A percentile compares a stretch with the other conserved stretches of the same genome.
phyloP scores from a whole-genome alignment of 352 stramenopile genomes.

The Pythium coloratum region DNA sequence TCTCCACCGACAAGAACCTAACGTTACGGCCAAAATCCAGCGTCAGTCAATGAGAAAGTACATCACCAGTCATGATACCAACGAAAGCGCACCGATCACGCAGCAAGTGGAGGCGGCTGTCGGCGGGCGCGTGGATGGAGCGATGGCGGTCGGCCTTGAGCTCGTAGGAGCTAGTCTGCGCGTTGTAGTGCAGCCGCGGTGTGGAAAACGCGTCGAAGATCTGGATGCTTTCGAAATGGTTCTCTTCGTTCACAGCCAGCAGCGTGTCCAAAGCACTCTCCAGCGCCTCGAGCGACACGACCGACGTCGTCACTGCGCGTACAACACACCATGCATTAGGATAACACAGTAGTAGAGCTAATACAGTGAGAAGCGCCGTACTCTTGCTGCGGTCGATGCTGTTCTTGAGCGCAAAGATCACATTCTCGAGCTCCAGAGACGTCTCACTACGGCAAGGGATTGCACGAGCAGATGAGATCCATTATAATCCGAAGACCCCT shows the following conservation, averaged over 20 bases:
- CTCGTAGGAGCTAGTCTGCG: constrained; percentile 72
- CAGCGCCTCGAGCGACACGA: constrained; percentile 80
- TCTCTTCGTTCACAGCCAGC: constrained; percentile 74
- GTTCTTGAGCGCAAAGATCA: constrained; percentile 88
- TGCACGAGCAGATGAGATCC: constrained; percentile 5
- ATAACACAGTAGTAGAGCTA: neutral
- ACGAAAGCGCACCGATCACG: constrained; percentile 43
- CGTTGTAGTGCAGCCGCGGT: constrained; percentile 59
- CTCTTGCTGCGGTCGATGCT: constrained; percentile 88
- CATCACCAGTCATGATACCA: neutral
- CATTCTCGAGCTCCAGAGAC: constrained; percentile 76
- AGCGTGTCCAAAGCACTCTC: constrained; percentile 84
- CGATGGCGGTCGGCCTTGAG: constrained; percentile 57
- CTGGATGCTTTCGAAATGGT: constrained; percentile 82
- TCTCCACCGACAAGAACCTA: constrained; percentile 68
- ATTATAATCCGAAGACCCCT: neutral
- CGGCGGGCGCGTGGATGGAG: constrained; percentile 54
- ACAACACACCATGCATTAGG: neutral
- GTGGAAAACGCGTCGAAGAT: constrained; percentile 82
- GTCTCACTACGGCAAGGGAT: constrained; percentile 42
- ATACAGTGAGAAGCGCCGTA: constrained; percentile 26
- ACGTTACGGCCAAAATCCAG: neutral
- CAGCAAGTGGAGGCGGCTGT: constrained; percentile 64
- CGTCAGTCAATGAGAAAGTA: neutral
- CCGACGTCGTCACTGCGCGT: constrained; percentile 67